phyloP scores from a whole-genome alignment of 78 protist species.

The Dictyostelium firmibasis region DNA sequence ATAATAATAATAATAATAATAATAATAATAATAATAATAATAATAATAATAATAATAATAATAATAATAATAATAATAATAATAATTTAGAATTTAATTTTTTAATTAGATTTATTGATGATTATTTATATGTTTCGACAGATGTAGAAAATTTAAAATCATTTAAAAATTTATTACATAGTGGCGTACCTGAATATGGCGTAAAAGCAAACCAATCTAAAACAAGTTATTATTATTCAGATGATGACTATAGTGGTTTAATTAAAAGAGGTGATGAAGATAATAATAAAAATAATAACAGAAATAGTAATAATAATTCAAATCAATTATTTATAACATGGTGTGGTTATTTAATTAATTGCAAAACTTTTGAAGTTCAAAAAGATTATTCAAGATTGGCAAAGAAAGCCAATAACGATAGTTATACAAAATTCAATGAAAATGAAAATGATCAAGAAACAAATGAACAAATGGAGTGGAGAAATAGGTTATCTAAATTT shows the following conservation, averaged over 20 bases:
- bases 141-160: neutral
- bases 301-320: neutral
- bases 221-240: neutral
- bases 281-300: neutral
- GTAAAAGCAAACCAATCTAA: neutral
- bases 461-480: neutral
- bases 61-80: neutral
- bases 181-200: neutral
- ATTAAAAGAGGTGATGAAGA: neutral
- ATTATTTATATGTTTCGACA: conserved; percentile 10
- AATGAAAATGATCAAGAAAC: neutral
- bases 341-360: conserved; percentile 27
- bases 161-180: neutral
- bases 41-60: neutral
- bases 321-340: conserved; percentile 4
- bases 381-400: conserved; percentile 2
- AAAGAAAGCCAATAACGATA: neutral
- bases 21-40: neutral
- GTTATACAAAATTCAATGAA: neutral
- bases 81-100: neutral
- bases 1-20: neutral
- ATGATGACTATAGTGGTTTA: neutral
- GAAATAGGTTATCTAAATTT: neutral
- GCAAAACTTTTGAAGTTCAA: conserved; percentile 25
- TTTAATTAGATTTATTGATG: conserved; percentile 28